These are phyloP conservation scores for Blastomyces silverae DNA, from an alignment of 2,329 filamentous ascomycete genomes.

Conservation along the genomic window DNA sequence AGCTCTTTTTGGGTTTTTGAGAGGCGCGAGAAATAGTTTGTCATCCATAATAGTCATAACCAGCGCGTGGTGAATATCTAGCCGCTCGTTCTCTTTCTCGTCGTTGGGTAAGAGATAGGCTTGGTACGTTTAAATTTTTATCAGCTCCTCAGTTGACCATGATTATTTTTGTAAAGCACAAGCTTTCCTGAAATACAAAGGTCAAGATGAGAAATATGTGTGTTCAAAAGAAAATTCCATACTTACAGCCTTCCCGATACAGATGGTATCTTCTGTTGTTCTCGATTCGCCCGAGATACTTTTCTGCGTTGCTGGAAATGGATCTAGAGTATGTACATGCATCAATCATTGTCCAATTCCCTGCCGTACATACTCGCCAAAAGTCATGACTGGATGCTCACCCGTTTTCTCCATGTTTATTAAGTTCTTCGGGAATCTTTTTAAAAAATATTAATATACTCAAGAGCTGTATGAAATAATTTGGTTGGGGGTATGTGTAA, in stretches of 20 bases:
- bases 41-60: slow-evolving; percentile 15
- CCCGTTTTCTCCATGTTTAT: slow-evolving; percentile 1
- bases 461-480: neutral
- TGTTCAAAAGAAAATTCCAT: neutral
- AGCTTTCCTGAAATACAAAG: neutral
- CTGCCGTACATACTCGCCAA: neutral
- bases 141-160: neutral
- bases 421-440: neutral
- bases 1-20: slow-evolving; percentile 15
- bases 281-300: slow-evolving; percentile 26
- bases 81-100: slow-evolving; percentile 17
- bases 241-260: slow-evolving; percentile 20
- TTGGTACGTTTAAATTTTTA: neutral
- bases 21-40: slow-evolving; percentile 17
- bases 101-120: slow-evolving; percentile 21
- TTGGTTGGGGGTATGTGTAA: neutral
- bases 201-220: neutral
- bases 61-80: slow-evolving; percentile 21
- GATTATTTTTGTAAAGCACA: neutral
- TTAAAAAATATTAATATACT: neutral
- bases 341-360: neutral
- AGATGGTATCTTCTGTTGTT: slow-evolving; percentile 26
- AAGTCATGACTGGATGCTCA: slow-evolving; percentile 2
- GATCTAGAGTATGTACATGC: slow-evolving; percentile 11
- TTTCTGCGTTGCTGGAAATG: slow-evolving; percentile 15